A percentile compares a stretch with the other conserved stretches of the same genome.
These are phyloP conservation scores for Wickerhamiella alocasiicola DNA, from an alignment of 805 yeast species.

Conservation along the genomic window DNA sequence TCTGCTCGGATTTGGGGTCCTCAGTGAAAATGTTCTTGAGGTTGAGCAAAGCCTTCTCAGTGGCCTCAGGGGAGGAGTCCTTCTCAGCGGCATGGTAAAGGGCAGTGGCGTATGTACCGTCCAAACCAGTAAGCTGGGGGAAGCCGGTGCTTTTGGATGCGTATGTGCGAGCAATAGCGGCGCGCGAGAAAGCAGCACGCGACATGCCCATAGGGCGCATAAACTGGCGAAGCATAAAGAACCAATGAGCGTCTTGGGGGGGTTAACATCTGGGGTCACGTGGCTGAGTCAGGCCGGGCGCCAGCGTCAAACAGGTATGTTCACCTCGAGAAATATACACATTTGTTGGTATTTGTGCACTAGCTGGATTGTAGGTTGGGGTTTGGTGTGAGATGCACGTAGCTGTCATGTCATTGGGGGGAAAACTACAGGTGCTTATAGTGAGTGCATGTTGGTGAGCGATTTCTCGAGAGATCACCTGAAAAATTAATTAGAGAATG, in stretches of 20 bases:
- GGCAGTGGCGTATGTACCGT: conserved; percentile 95
- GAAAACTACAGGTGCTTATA: too few species aligned
- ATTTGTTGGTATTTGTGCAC: too few species aligned
- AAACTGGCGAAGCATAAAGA: conserved; percentile 9
- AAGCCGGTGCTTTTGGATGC: conserved; percentile 68
- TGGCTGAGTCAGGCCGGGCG: too few species aligned
- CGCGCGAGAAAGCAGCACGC: conserved; percentile 4
- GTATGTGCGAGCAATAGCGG: conserved; percentile 20
- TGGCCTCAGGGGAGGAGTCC: conserved; percentile 60
- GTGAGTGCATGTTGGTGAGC: too few species aligned
- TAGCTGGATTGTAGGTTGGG: too few species aligned
- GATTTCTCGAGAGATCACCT: too few species aligned
- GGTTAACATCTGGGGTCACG: too few species aligned
- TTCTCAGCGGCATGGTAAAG: conserved; percentile 83
- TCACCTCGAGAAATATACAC: too few species aligned
- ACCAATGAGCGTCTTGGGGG: conserved; percentile 6
- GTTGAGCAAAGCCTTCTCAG: conserved; percentile 50
- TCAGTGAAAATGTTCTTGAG: conserved; percentile 42
- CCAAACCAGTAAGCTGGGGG: conserved; percentile 89
- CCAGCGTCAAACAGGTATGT: too few species aligned
- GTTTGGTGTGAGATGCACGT: too few species aligned
- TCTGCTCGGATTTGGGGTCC: conserved; percentile 51
- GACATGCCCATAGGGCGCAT: conserved; percentile 11
- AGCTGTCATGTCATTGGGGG: too few species aligned
- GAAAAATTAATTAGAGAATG: too few species aligned